phyloP scores from a whole-genome alignment of 140 eudicot genomes.

The Stevia rebaudiana region DNA sequence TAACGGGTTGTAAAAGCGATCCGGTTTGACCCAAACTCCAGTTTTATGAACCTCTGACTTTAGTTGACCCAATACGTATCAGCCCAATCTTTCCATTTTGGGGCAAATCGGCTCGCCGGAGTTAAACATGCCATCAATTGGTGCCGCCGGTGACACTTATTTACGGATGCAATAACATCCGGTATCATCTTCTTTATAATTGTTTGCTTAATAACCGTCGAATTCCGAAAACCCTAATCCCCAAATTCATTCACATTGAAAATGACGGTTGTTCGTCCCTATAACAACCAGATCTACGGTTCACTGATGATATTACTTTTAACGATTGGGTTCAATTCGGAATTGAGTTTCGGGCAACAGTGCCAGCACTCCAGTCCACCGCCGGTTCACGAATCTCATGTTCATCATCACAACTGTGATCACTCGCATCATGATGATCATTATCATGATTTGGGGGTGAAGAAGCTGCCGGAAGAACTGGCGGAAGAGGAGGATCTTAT shows the following conservation, averaged over 20 bases:
- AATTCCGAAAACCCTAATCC: slow-evolving; percentile 8
- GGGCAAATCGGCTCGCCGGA: background rate
- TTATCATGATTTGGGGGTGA: slow-evolving; percentile 23
- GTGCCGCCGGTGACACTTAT: background rate
- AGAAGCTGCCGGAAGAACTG: slow-evolving; percentile 73
- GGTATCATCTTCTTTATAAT: slow-evolving; percentile 48
- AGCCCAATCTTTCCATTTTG: background rate
- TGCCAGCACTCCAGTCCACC: slow-evolving; percentile 4
- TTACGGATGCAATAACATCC: slow-evolving; percentile 50
- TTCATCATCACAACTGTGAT: slow-evolving; percentile 30
- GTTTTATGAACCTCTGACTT: too few relatives aligned
- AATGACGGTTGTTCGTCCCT: slow-evolving; percentile 16
- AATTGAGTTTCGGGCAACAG: slow-evolving; percentile 29
- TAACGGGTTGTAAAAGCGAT: too few relatives aligned
- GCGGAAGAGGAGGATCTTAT: slow-evolving; percentile 92
- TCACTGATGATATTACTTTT: slow-evolving; percentile 8
- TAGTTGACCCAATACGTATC: background rate
- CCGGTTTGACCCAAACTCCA: too few relatives aligned
- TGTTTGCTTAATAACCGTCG: slow-evolving; percentile 41
- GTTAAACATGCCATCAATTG: background rate
- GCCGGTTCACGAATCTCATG: slow-evolving; percentile 24
- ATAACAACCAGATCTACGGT: slow-evolving; percentile 26
- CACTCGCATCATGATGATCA: slow-evolving; percentile 41
- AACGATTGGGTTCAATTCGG: slow-evolving; percentile 18
- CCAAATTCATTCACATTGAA: background rate